These are phyloP conservation scores for Lentinula boryana DNA, from an alignment of 768 basidiomycete genomes.

Conservation along the genomic window DNA sequence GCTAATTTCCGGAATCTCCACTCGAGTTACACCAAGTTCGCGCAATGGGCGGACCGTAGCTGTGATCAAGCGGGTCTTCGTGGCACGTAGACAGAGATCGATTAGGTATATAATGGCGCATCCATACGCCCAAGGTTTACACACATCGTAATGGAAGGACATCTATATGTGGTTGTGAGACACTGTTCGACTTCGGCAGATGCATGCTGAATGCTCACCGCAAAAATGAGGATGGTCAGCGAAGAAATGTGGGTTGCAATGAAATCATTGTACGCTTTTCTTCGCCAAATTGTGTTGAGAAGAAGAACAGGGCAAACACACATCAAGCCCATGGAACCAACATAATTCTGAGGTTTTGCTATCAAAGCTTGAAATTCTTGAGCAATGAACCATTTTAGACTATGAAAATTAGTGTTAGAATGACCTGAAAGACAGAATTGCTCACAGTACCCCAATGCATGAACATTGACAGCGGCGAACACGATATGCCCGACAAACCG, in stretches of 20 bases:
- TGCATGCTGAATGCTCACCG: not conserved
- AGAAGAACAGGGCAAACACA: slow-evolving; percentile 37
- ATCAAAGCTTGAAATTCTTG: slow-evolving; percentile 19
- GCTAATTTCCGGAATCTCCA: slow-evolving; percentile 38
- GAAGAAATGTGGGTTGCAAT: slow-evolving; percentile 40
- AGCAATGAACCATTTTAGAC: slow-evolving; percentile 33
- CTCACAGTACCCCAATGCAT: slow-evolving; percentile 32
- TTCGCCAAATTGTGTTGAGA: slow-evolving; percentile 40
- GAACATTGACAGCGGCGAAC: slow-evolving; percentile 34
- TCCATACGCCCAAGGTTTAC: slow-evolving; percentile 7
- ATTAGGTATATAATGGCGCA: slow-evolving; percentile 30
- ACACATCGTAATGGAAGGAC: slow-evolving; percentile 37
- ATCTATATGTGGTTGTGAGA: slow-evolving; percentile 16
- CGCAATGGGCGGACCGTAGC: slow-evolving; percentile 42
- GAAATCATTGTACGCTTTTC: slow-evolving; percentile 44
- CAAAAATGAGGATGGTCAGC: slow-evolving; percentile 15
- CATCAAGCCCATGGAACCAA: slow-evolving; percentile 32
- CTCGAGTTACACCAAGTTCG: slow-evolving; percentile 37
- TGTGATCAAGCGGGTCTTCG: slow-evolving; percentile 39
- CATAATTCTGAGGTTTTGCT: slow-evolving; percentile 19
- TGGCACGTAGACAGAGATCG: slow-evolving; percentile 38
- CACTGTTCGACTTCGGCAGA: not conserved
- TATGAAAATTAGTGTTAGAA: slow-evolving; percentile 10
- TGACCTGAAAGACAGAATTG: not conserved
- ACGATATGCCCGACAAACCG: slow-evolving; percentile 43